Evolutionary conservation across 306 rosid species (phyloP).

Genomic region (Quercus berberidifolia): DNA sequence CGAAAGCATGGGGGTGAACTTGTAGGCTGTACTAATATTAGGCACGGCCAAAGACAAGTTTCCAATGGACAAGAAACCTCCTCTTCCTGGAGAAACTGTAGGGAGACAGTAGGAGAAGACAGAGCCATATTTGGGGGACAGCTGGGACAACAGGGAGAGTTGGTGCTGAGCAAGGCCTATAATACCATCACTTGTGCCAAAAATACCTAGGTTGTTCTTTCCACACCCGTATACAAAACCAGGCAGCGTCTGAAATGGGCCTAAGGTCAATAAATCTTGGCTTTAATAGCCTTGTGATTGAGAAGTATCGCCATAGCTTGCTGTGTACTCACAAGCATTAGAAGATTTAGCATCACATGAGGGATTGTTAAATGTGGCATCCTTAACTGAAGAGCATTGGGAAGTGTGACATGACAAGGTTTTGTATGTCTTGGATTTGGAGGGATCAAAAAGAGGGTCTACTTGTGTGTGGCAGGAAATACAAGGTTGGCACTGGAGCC

Average conservation of each 20-base stretch:
- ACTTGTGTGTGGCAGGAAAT: constrained; percentile 44
- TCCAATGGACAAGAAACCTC: constrained; percentile 57
- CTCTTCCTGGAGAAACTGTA: constrained; percentile 31
- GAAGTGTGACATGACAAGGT: constrained; percentile 30
- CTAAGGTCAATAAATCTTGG: constrained; percentile 42
- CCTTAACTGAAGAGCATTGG: constrained; percentile 42
- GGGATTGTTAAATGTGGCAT: constrained; percentile 52
- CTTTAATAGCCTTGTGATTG: constrained; percentile 52
- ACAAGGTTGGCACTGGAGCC: constrained; percentile 74
- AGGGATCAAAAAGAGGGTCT: constrained; percentile 48
- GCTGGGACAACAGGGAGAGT: constrained; percentile 45
- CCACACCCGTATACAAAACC: constrained; percentile 59
- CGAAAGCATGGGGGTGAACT: constrained; percentile 46
- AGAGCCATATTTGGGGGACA: constrained; percentile 41
- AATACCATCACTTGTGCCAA: constrained; percentile 51
- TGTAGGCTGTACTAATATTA: constrained; percentile 16
- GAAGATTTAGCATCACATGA: constrained; percentile 23
- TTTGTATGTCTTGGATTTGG: constrained; percentile 45
- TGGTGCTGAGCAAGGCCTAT: constrained; percentile 43
- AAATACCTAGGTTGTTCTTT: constrained; percentile 51
- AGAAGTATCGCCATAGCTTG: constrained; percentile 51
- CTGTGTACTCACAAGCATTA: constrained; percentile 41
- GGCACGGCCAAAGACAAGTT: constrained; percentile 28
- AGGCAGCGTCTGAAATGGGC: constrained; percentile 29
- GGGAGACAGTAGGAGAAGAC: constrained; percentile 74